Evolutionary conservation across 2,329 filamentous ascomycete genomes (phyloP), one percentile per base, ranked within the genome.

Genomic region (Ceratocystis eucalypticola): DNA sequence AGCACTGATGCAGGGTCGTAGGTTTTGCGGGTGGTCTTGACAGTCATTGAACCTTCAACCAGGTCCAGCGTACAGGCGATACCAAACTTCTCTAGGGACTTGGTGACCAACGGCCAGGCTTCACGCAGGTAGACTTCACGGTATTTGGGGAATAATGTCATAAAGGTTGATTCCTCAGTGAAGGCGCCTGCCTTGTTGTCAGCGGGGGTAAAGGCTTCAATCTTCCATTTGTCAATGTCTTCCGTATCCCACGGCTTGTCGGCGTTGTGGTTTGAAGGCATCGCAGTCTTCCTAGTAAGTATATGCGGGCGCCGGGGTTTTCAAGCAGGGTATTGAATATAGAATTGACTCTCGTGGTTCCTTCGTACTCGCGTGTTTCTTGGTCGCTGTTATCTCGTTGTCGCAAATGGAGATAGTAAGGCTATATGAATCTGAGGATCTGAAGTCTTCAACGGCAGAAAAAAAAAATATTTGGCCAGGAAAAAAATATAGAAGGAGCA

Each of bases 211-310:
- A 97, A 97, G 33, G 85, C 78, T 48, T 96, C 91, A 72, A 92
- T 79, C 85, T 91, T 93, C 91, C 91, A 97, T 76, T 96, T 96
- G 78, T 97, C 93, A 70, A 97, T 90, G 73, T 96, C 94, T 69
- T 96, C 92, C 66, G 92, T 96, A 73, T 96, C 92, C 92, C 92
- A 95, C 66, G 91, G 89, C 76, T 96, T 96, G 2, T 95, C 90
- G 71, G 84, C 88, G 69, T 96, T 88, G 77, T 96, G 85, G 70
- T 88, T 96, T 37, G 90, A 94, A 69, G 91, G 91, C 91, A 96
- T 91, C 46, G 66, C 61, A 6, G 41, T 25, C 37, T 41, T 41
- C 37, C 12, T 41, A 7, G 28, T 5, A 6, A 46, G 33, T 37
- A 37, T 17, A 44, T 53, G 48, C 48, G 48, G n/a, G 12, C 22